phyloP scores from a whole-genome alignment of 371 early-diverging fungal genomes.

The Coemansia sp. region DNA sequence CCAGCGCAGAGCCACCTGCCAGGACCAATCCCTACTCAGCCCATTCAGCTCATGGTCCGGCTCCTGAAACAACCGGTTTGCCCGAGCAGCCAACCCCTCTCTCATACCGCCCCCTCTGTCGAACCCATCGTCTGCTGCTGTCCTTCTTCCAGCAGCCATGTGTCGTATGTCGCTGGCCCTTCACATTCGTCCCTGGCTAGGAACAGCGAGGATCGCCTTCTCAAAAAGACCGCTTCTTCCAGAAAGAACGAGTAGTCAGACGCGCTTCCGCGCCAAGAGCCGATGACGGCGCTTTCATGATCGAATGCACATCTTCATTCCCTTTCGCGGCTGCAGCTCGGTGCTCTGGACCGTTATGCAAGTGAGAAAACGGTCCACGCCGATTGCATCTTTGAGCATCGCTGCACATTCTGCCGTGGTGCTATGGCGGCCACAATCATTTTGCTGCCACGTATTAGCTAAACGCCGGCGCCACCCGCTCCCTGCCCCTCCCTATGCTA shows the following conservation, averaged over 20 bases:
- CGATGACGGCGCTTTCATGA: slow-evolving; percentile 5
- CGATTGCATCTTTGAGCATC: not conserved
- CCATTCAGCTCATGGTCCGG: slow-evolving; percentile 8
- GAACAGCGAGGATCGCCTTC: slow-evolving; percentile 1
- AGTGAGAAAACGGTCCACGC: not conserved
- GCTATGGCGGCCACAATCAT: not conserved
- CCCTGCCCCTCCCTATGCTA: not conserved
- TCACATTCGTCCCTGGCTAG: not conserved
- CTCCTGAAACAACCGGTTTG: not conserved
- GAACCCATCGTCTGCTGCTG: not conserved
- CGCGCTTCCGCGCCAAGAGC: not conserved
- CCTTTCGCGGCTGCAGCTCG: not conserved
- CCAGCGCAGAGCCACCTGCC: slow-evolving; percentile 9
- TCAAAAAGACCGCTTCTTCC: slow-evolving; percentile 7
- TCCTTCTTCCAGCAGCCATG: not conserved
- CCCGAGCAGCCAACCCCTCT: not conserved
- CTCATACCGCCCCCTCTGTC: not conserved
- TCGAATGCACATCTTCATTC: slow-evolving; percentile 2
- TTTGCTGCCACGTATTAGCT: not conserved
- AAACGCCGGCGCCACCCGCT: not conserved
- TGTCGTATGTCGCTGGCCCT: not conserved
- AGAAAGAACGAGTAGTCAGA: not conserved
- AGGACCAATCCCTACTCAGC: not conserved
- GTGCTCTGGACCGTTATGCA: not conserved
- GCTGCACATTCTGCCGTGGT: not conserved